Conservation (phyloP, 805 yeast genomes). For the Metschnikowia santaceciliae region DNA sequence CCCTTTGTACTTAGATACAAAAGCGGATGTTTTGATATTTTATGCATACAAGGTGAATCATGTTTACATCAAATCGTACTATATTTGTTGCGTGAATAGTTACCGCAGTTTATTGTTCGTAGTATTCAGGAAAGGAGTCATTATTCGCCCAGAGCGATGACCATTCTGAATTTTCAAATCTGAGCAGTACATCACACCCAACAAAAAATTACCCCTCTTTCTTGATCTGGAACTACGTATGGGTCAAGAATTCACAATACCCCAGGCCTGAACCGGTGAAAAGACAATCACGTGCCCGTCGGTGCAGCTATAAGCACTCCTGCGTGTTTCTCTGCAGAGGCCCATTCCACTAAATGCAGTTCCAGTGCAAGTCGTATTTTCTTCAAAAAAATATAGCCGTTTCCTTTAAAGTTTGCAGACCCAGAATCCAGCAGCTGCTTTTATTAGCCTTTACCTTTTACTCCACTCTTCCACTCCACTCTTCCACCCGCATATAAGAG, state of each 20-base stretch:
- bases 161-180: background rate
- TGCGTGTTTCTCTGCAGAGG: conserved; percentile 4
- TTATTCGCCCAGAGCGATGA: background rate
- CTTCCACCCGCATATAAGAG: background rate
- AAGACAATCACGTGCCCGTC: background rate
- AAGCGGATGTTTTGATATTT: background rate
- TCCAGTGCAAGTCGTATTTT: conserved; percentile 4
- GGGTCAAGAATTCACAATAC: background rate
- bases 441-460: background rate
- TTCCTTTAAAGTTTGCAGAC: background rate
- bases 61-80: background rate
- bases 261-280: background rate
- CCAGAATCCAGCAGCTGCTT: background rate
- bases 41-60: background rate
- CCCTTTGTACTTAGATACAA: background rate
- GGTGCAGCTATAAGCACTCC: conserved; percentile 1
- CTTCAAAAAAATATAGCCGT: background rate
- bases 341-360: background rate
- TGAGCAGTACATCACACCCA: background rate
- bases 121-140: background rate
- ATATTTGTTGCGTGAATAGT: background rate
- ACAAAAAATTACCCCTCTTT: background rate
- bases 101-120: background rate
- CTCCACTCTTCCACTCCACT: background rate
- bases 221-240: background rate